phyloP scores from a whole-genome alignment of 2,329 filamentous ascomycete genomes.

The Aspergillus floridensis region DNA sequence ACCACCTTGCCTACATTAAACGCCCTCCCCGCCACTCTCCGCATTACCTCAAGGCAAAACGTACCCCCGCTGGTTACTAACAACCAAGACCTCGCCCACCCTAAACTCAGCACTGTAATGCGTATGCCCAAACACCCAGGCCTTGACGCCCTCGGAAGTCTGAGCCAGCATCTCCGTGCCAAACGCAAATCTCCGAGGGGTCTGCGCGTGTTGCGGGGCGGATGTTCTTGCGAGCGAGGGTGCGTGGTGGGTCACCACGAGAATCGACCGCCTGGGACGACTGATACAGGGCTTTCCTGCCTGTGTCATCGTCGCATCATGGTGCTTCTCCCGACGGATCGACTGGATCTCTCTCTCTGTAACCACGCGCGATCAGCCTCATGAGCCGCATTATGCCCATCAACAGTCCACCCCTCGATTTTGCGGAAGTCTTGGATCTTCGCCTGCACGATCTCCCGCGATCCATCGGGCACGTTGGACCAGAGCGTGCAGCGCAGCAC shows the following conservation, averaged over 20 bases:
- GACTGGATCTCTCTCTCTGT: too few relatives aligned
- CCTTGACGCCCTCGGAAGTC: conserved; percentile 27
- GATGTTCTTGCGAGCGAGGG: conserved; percentile 52
- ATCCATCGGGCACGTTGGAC: too few relatives aligned
- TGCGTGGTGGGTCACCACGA: conserved; percentile 60
- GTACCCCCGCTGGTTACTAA: conserved; percentile 48
- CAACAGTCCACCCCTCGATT: conserved; percentile 53
- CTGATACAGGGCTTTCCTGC: too few relatives aligned
- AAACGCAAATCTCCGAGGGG: conserved; percentile 52
- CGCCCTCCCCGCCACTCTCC: too few relatives aligned
- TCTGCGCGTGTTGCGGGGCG: conserved; percentile 48
- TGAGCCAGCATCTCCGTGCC: conserved; percentile 49
- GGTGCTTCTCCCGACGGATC: too few relatives aligned
- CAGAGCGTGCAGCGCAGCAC: conserved; percentile 58
- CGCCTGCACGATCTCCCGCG: conserved; percentile 39
- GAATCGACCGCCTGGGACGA: conserved; percentile 22
- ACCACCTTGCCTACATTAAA: too few relatives aligned
- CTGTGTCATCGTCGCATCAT: too few relatives aligned
- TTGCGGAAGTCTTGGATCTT: conserved; percentile 55
- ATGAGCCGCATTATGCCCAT: conserved; percentile 6
- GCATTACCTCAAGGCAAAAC: conserved; percentile 33
- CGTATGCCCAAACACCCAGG: conserved; percentile 49
- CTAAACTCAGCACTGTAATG: conserved; percentile 45
- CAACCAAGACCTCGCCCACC: conserved; percentile 32
- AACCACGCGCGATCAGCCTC: too few relatives aligned